Percentiles rank a stretch among this genome's conserved stretches.
Evolutionary conservation across 768 basidiomycete genomes (phyloP).

Genomic region (Auricularia heimuer): DNA sequence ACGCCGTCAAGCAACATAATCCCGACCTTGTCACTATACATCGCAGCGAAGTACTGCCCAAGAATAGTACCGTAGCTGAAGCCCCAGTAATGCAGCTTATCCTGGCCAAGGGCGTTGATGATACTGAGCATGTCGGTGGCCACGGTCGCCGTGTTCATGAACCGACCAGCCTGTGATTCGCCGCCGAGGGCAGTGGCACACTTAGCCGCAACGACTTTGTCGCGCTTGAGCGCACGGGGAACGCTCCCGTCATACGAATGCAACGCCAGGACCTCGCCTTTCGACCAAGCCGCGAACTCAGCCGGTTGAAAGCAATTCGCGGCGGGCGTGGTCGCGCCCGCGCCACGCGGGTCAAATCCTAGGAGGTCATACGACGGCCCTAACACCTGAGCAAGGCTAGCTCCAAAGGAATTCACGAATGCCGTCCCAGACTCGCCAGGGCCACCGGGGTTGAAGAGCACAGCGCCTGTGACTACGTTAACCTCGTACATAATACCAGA

Average conservation of each 20-base stretch:
- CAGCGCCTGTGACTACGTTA: neutral
- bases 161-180: neutral
- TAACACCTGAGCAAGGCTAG: neutral
- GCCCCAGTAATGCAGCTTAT: conserved; percentile 13
- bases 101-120: conserved; percentile 9
- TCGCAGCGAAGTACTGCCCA: neutral
- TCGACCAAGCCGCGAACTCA: neutral
- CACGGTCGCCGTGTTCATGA: conserved; percentile 7
- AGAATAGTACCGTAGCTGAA: conserved; percentile 5
- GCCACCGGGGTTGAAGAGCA: neutral
- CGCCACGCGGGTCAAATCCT: neutral
- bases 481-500: neutral
- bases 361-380: neutral
- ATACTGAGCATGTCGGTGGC: conserved; percentile 15
- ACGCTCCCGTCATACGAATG: neutral
- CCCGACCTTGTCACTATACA: conserved; percentile 4
- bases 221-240: neutral
- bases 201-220: neutral
- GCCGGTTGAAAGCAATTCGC: neutral
- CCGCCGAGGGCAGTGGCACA: neutral
- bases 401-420: neutral
- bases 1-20: conserved; percentile 6
- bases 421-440: neutral
- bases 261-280: neutral
- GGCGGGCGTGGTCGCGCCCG: neutral